These are phyloP conservation scores for Mycena vulgaris DNA, from an alignment of 768 basidiomycete genomes.

Conservation along the genomic window DNA sequence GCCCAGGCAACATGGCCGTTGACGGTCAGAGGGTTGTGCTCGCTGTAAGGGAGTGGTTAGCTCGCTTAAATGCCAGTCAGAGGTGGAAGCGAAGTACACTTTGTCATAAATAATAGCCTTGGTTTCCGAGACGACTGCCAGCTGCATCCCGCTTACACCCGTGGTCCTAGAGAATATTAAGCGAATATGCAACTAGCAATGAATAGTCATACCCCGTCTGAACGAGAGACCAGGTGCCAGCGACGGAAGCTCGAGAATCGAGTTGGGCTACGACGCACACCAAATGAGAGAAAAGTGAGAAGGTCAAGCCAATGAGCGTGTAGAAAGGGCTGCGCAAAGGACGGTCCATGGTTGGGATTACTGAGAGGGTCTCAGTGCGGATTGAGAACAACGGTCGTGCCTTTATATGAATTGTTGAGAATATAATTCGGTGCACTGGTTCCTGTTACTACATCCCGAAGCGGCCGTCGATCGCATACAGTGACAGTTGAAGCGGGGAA, in stretches of 20 bases:
- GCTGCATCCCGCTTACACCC: constrained; percentile 42
- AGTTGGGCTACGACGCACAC: background rate
- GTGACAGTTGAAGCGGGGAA: background rate
- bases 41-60: constrained; percentile 22
- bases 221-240: constrained; percentile 33
- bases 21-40: constrained; percentile 58
- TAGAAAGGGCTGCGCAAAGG: background rate
- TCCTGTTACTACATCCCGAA: constrained; percentile 4
- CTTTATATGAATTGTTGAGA: constrained; percentile 9
- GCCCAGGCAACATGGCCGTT: constrained; percentile 63
- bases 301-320: background rate
- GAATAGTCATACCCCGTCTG: constrained; percentile 23
- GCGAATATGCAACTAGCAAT: background rate
- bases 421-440: background rate
- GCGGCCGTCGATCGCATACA: background rate
- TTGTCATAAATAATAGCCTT: constrained; percentile 44
- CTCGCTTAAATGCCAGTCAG: too few species aligned
- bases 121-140: constrained; percentile 41
- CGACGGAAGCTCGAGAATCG: constrained; percentile 24
- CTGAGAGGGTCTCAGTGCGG: background rate
- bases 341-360: constrained; percentile 3
- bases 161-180: constrained; percentile 35
- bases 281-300: background rate
- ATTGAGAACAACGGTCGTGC: background rate
- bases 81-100: constrained; percentile 30